A percentile compares a stretch with the other conserved stretches of the same genome.
These are phyloP conservation scores for Uncinocarpus reesii DNA, from an alignment of 2,329 filamentous ascomycete genomes.

Conservation along the genomic window DNA sequence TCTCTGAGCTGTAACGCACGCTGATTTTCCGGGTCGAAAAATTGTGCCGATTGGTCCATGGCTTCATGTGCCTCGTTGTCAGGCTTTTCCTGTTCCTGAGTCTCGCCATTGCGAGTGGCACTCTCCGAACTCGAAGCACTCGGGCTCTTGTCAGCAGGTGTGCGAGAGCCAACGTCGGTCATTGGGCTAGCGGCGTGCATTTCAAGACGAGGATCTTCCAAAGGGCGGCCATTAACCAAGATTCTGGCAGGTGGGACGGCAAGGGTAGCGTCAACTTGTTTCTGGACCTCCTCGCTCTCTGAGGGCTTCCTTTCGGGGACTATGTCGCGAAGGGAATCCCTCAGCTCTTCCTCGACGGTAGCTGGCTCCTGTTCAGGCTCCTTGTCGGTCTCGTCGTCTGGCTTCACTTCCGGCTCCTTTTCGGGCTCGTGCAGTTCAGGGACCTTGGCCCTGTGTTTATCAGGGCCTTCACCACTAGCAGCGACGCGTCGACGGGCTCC, in stretches of 20 bases:
- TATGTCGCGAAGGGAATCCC: slow-evolving; percentile 37
- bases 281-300: slow-evolving; percentile 21
- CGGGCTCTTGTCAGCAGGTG: background rate
- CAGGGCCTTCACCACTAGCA: slow-evolving; percentile 37
- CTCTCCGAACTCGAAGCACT: slow-evolving; percentile 7
- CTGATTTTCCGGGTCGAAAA: slow-evolving; percentile 86
- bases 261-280: slow-evolving; percentile 26
- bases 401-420: background rate
- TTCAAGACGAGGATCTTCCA: slow-evolving; percentile 19
- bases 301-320: slow-evolving; percentile 29
- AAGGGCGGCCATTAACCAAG: slow-evolving; percentile 47
- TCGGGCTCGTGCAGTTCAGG: slow-evolving; percentile 1
- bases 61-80: slow-evolving; percentile 32
- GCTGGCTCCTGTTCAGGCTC: slow-evolving; percentile 7
- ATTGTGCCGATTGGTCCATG: slow-evolving; percentile 81
- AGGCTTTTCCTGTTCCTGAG: slow-evolving; percentile 16
- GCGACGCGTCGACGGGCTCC: slow-evolving; percentile 79
- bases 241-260: slow-evolving; percentile 45
- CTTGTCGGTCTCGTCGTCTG: background rate
- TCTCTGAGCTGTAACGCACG: slow-evolving; percentile 74
- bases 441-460: background rate
- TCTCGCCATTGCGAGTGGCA: background rate
- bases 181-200: slow-evolving; percentile 13
- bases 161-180: slow-evolving; percentile 7
- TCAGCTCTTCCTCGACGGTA: slow-evolving; percentile 33